Base-by-base conservation (phyloP, 768 basidiomycete genomes). In the Tricholoma matsutake region DNA sequence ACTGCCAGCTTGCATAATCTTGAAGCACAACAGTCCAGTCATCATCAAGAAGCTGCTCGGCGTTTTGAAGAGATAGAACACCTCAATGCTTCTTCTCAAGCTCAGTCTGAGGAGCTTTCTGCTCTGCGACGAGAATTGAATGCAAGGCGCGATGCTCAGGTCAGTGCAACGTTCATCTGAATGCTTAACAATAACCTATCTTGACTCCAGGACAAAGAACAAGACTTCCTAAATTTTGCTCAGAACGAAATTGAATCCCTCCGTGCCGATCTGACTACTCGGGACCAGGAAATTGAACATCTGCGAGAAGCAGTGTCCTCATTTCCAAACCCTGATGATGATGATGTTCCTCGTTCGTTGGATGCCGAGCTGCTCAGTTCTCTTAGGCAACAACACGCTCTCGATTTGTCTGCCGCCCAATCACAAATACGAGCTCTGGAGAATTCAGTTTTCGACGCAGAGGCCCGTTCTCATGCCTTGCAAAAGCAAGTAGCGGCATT, bases 401-500 rank as follows among this genome's bases (percentile, higher is more conserved):
- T 96, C 60, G 92, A 94, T 61, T 79, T 95, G 6, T 94, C 92
- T 35, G 78, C 84, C 10, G 86, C 92, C 3, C 91, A 91, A 35
- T 91, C 90, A 0, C 86, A 86, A 69, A 88, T 95, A 54, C 85
- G 94, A 10, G 81, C 83, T 3, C 78, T 94, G 67, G 92, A 96
- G 73, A 84, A 84, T 9, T 72, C 81, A 10, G 78, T 88, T 29
- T 94, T 89, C 72, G 84, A 91, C 61, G 86, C 88, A 29, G 88
- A 93, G 63, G 86, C 85, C 43, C 80, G 78, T 57, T 80, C 84
- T 14, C 89, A 92, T 69, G 73, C 79, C 2, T 70, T 91, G 20
- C 89, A 92, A 70, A 86, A 85, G 67, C 89, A 89, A 64, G 72
- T 92, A 43, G 78, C 75, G 53, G 67, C 78, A 16, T 76, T 92